phyloP scores from a whole-genome alignment of 2,329 filamentous ascomycete genomes.

The Chalara sp. region DNA sequence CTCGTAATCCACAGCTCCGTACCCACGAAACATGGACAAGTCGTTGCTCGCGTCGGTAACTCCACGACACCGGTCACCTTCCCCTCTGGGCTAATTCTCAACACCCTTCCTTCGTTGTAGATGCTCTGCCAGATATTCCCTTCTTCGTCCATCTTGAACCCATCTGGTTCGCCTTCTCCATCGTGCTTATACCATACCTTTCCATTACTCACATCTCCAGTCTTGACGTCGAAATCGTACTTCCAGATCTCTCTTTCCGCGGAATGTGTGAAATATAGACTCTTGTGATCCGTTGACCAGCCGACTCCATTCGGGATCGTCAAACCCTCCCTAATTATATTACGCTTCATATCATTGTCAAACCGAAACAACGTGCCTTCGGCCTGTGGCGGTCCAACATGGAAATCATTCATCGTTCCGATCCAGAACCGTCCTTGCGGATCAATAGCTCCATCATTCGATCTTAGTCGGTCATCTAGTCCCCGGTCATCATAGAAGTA shows the following conservation, averaged over 20 bases:
- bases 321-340: conserved; percentile 54
- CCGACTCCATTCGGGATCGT: conserved; percentile 81
- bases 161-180: conserved; percentile 66
- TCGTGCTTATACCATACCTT: conserved; percentile 64
- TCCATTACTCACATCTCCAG: conserved; percentile 57
- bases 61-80: conserved; percentile 66
- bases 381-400: conserved; percentile 27
- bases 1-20: conserved; percentile 73
- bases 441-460: conserved; percentile 82
- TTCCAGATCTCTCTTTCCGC: conserved; percentile 62
- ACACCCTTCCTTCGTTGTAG: conserved; percentile 70
- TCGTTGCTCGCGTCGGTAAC: conserved; percentile 72
- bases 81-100: conserved; percentile 62
- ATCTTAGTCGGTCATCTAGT: conserved; percentile 42
- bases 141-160: conserved; percentile 75
- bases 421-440: conserved; percentile 78
- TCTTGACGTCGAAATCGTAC: conserved; percentile 64
- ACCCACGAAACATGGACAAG: conserved; percentile 75
- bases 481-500: conserved; percentile 34
- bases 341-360: conserved; percentile 51
- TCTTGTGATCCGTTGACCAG: conserved; percentile 68
- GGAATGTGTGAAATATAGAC: conserved; percentile 71
- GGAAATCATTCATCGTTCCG: conserved; percentile 78
- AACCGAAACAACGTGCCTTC: conserved; percentile 68
- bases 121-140: conserved; percentile 83